phyloP scores from a whole-genome alignment of 768 basidiomycete genomes.

The Baorangia bicolor region DNA sequence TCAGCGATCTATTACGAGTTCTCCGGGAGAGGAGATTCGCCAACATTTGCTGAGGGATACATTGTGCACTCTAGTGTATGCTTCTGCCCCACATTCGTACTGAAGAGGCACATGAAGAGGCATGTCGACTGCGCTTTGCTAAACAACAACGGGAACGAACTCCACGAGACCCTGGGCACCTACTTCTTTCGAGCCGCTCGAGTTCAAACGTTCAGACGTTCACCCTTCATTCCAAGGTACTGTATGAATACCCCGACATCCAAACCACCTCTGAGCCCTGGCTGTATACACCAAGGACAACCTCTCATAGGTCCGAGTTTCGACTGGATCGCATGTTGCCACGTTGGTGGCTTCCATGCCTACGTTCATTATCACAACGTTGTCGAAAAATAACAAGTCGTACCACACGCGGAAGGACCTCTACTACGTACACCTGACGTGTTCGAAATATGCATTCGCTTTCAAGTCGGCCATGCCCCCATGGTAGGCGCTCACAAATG shows the following conservation, averaged over 20 bases:
- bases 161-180: neutral
- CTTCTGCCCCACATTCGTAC: neutral
- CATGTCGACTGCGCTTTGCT: neutral
- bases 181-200: no score
- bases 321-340: neutral
- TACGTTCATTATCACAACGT: neutral
- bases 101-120: neutral
- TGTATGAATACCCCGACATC: neutral
- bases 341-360: neutral
- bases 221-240: neutral
- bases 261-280: neutral
- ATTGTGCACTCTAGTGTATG: neutral
- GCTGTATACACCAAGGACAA: neutral
- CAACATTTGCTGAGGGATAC: neutral
- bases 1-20: neutral
- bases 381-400: neutral
- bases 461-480: no score
- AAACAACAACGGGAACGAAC: neutral
- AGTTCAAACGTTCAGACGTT: neutral
- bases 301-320: neutral
- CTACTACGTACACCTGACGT: neutral
- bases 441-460: no score
- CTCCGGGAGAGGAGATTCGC: neutral
- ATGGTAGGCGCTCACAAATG: neutral
- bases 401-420: neutral